Percentiles rank a stretch among this genome's conserved stretches.
Evolutionary conservation across 371 early-diverging fungal species (phyloP).

Genomic region (Encephalitozoon romaleae): DNA sequence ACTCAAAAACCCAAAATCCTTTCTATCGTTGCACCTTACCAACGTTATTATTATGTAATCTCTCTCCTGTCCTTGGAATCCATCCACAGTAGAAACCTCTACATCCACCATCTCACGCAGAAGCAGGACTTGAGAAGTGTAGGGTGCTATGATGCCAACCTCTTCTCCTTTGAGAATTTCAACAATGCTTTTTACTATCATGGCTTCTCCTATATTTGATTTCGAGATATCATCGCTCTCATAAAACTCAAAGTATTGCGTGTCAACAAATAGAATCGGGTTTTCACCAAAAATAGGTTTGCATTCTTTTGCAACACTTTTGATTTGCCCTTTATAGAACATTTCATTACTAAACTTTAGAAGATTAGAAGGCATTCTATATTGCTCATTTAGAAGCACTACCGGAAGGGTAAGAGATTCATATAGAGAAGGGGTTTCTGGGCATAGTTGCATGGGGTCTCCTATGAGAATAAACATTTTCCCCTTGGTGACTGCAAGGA

Average conservation of each 20-base stretch:
- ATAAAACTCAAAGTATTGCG: slow-evolving; percentile 10
- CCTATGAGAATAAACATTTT: slow-evolving; percentile 80
- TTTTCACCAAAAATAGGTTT: background rate
- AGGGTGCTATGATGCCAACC: slow-evolving; percentile 57
- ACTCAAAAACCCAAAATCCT: slow-evolving; percentile 76
- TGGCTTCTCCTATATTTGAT: slow-evolving; percentile 20
- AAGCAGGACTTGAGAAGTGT: slow-evolving; percentile 43
- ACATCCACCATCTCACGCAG: slow-evolving; percentile 55
- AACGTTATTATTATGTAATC: slow-evolving; percentile 72
- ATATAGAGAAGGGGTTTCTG: slow-evolving; percentile 64
- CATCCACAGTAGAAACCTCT: slow-evolving; percentile 85
- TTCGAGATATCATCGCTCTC: slow-evolving; percentile 3
- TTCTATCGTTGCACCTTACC: slow-evolving; percentile 68
- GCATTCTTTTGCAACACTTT: background rate
- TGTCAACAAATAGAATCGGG: slow-evolving; percentile 47
- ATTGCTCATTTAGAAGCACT: slow-evolving; percentile 52
- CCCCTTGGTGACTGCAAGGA: slow-evolving; percentile 75
- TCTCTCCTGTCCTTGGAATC: slow-evolving; percentile 97
- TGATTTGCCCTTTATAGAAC: slow-evolving; percentile 51
- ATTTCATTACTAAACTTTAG: slow-evolving; percentile 28
- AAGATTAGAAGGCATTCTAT: slow-evolving; percentile 52
- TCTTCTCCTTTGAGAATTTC: background rate
- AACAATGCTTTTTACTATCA: slow-evolving; percentile 5
- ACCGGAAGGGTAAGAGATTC: slow-evolving; percentile 22
- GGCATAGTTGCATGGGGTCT: slow-evolving; percentile 88